Percentiles rank a stretch among this genome's conserved stretches.
Conservation (phyloP, 306 rosid species). For the Dicorynia guianensis region DNA sequence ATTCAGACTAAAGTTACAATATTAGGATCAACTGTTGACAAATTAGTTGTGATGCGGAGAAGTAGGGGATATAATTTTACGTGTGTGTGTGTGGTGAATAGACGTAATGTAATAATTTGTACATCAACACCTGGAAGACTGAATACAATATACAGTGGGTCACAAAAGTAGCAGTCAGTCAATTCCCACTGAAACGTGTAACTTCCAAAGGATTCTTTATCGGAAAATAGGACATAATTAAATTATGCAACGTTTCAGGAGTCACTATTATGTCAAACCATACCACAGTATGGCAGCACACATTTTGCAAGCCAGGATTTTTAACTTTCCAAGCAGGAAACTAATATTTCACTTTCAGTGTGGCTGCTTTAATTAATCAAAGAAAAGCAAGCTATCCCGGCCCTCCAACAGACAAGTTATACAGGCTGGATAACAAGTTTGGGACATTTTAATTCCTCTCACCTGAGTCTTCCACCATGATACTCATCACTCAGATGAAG, state of each 20-base stretch:
- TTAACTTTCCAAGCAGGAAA: not conserved
- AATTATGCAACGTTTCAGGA: too few species aligned
- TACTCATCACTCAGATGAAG: not conserved
- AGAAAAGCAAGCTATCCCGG: not conserved
- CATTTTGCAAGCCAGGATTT: constrained; percentile 8
- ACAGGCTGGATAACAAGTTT: not conserved
- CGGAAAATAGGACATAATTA: too few species aligned
- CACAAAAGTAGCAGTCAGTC: not conserved
- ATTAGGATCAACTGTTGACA: not conserved
- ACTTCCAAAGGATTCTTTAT: too few species aligned
- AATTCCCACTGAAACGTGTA: too few species aligned
- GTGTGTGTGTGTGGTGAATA: not conserved
- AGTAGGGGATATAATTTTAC: not conserved
- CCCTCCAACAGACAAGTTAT: not conserved
- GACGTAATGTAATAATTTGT: not conserved
- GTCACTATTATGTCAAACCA: constrained; percentile 14
- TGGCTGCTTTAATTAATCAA: not conserved
- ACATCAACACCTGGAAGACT: not conserved
- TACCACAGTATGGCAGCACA: constrained; percentile 8
- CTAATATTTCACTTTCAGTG: not conserved
- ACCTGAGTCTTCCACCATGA: not conserved
- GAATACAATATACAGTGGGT: too few species aligned
- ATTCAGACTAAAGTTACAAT: constrained; percentile 35
- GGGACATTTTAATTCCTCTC: not conserved
- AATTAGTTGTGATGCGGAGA: too few species aligned